A percentile compares a stretch with the other conserved stretches of the same genome.
Conservation (phyloP, 129 eudicot species). For the Flaveria linearis region DNA sequence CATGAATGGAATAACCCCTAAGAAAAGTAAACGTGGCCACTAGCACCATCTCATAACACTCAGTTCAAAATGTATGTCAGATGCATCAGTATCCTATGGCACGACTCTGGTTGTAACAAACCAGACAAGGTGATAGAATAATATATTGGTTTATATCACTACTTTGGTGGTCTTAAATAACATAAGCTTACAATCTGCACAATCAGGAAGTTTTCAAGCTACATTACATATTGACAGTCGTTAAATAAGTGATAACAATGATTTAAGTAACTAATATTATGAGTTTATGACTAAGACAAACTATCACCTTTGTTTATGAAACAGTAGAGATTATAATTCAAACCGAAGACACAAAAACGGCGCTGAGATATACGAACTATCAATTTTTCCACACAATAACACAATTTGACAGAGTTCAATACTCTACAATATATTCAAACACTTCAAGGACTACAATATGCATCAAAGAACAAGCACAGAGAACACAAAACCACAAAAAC, state of each 20-base stretch:
- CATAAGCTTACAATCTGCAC: slow-evolving; percentile 10
- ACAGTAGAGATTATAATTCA: neutral
- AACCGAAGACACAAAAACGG: neutral
- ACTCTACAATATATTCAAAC: neutral
- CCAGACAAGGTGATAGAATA: neutral
- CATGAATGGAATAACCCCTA: slow-evolving; percentile 8
- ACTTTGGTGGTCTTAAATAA: slow-evolving; percentile 12
- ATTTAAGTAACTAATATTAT: neutral
- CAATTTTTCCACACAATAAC: neutral
- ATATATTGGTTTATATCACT: neutral
- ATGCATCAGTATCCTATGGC: neutral
- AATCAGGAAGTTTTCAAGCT: neutral
- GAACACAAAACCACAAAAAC: neutral
- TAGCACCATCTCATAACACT: slow-evolving; percentile 1
- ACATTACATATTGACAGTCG: neutral
- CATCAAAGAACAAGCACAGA: neutral
- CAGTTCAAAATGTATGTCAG: neutral
- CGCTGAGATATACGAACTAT: neutral
- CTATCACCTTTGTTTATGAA: neutral
- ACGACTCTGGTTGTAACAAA: neutral
- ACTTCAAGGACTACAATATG: neutral
- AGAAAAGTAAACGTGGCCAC: neutral
- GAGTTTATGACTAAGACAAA: neutral
- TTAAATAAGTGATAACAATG: neutral
- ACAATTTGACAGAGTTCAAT: neutral